Evolutionary conservation across 2,329 filamentous ascomycete species (phyloP).

Genomic region (Botrytis aclada): DNA sequence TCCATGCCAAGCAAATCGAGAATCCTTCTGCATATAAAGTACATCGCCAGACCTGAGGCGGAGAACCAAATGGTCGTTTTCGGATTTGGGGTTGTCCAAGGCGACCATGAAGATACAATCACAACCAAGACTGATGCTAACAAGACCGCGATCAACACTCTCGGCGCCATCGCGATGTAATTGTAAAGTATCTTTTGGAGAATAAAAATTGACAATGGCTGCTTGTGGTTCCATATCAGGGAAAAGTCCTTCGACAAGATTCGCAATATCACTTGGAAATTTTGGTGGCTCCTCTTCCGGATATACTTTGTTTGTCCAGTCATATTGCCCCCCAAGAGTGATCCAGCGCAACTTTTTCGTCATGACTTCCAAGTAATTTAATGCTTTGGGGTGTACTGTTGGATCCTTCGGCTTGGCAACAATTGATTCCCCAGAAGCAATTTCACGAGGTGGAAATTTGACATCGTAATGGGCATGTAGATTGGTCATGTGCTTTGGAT

Average conservation of each 20-base stretch:
- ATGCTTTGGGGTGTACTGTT: slow-evolving; percentile 63
- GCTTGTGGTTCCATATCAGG: slow-evolving; percentile 77
- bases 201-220: slow-evolving; percentile 92
- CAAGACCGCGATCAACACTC: slow-evolving; percentile 70
- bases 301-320: slow-evolving; percentile 88
- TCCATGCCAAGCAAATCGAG: slow-evolving; percentile 91
- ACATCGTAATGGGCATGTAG: slow-evolving; percentile 79
- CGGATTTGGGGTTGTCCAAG: slow-evolving; percentile 40
- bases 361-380: slow-evolving; percentile 68
- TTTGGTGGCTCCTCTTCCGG: slow-evolving; percentile 62
- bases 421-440: slow-evolving; percentile 34
- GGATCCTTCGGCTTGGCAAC: slow-evolving; percentile 69
- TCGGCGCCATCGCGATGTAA: slow-evolving; percentile 94
- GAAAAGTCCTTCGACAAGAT: slow-evolving; percentile 67
- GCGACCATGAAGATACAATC: slow-evolving; percentile 86
- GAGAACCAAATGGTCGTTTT: slow-evolving; percentile 54
- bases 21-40: slow-evolving; percentile 80
- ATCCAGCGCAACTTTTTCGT: slow-evolving; percentile 86
- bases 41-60: slow-evolving; percentile 81
- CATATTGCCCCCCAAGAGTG: slow-evolving; percentile 91
- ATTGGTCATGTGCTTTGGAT: slow-evolving; percentile 78
- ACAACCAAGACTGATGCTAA: slow-evolving; percentile 86
- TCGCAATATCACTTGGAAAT: slow-evolving; percentile 72
- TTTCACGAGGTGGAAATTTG: slow-evolving; percentile 49
- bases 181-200: slow-evolving; percentile 84